Evolutionary conservation across 345 rosid species (phyloP).

Genomic region (Eucalyptus curtisii): DNA sequence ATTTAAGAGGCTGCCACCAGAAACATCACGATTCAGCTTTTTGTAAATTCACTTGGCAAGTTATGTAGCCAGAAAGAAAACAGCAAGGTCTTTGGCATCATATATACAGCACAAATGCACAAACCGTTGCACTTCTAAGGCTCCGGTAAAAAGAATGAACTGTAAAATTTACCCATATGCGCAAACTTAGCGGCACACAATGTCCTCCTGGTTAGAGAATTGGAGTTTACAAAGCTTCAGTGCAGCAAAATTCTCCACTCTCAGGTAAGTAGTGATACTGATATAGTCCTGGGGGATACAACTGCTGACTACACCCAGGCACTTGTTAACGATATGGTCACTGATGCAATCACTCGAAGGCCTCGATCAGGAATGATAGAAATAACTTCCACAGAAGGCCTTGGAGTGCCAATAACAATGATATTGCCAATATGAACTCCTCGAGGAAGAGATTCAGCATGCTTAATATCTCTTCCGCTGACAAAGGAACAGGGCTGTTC

Average conservation of each 20-base stretch:
- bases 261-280: background rate
- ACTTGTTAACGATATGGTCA: too few species aligned
- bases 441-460: too few species aligned
- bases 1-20: background rate
- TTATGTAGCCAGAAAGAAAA: background rate
- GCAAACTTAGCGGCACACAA: background rate
- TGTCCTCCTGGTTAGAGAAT: background rate
- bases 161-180: background rate
- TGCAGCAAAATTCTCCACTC: background rate
- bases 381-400: too few species aligned
- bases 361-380: too few species aligned
- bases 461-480: slow-evolving; percentile 4
- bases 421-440: too few species aligned
- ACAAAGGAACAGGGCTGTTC: slow-evolving; percentile 12
- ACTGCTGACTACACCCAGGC: too few species aligned
- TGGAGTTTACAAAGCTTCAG: background rate
- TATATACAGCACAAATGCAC: background rate
- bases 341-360: too few species aligned
- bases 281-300: too few species aligned
- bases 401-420: too few species aligned
- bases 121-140: background rate
- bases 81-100: background rate
- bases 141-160: background rate
- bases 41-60: background rate
- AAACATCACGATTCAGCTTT: background rate